These are phyloP conservation scores for Malus hybrid DNA, from an alignment of 331 rosid species.

Conservation along the genomic window DNA sequence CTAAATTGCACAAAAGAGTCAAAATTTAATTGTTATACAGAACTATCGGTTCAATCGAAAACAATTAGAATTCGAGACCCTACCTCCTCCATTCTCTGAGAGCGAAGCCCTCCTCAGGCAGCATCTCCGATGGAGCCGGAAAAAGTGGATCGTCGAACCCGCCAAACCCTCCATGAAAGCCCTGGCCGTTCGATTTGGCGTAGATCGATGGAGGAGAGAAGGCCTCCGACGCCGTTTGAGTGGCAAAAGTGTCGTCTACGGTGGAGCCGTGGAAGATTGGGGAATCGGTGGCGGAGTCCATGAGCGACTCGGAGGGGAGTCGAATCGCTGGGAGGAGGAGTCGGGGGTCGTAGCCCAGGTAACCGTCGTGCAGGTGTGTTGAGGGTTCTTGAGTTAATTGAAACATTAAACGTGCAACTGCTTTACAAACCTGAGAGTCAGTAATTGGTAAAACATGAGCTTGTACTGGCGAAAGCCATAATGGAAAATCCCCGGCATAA, in stretches of 20 bases:
- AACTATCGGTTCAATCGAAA: too few species aligned
- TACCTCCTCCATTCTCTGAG: too few species aligned
- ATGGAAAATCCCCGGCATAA: conserved; percentile 21
- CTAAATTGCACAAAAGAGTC: too few species aligned
- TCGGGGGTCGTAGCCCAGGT: too few species aligned
- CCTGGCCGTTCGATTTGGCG: conserved; percentile 13
- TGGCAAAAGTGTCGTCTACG: conserved; percentile 1
- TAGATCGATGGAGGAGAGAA: conserved; percentile 16
- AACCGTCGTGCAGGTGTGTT: not conserved
- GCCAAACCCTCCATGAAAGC: not conserved
- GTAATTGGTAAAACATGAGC: conserved; percentile 89
- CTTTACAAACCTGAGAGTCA: conserved; percentile 59
- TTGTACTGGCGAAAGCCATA: conserved; percentile 94
- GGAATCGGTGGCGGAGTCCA: conserved; percentile 4
- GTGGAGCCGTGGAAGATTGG: not conserved
- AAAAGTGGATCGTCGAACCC: too few species aligned
- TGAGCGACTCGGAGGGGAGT: conserved; percentile 11
- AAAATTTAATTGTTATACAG: too few species aligned
- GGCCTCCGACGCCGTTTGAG: not conserved
- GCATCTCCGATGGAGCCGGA: too few species aligned
- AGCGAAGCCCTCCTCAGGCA: too few species aligned
- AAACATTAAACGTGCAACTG: not conserved
- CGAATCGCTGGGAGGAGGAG: too few species aligned
- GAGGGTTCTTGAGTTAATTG: too few species aligned
- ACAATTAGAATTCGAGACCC: too few species aligned